Conservation (phyloP, 2,329 filamentous ascomycete genomes). For the Talaromyces sp. region DNA sequence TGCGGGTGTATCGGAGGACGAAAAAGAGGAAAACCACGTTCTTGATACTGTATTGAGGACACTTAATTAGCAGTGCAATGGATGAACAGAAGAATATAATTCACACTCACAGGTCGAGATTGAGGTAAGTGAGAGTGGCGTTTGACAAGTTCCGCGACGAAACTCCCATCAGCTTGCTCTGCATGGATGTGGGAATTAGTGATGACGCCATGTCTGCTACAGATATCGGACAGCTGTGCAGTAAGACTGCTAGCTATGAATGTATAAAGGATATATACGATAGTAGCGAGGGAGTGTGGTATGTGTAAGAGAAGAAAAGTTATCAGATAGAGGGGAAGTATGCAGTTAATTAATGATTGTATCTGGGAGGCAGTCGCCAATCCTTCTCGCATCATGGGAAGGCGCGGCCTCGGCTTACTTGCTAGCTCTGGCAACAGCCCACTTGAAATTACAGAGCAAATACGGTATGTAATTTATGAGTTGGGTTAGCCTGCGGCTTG, state of each 20-base stretch:
- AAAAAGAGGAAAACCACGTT: slow-evolving; percentile 90
- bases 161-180: slow-evolving; percentile 42
- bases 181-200: slow-evolving; percentile 41
- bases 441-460: background rate
- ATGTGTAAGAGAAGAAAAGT: background rate
- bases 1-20: slow-evolving; percentile 76
- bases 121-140: slow-evolving; percentile 35
- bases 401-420: background rate
- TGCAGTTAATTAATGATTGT: background rate
- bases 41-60: slow-evolving; percentile 57
- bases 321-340: background rate
- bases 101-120: slow-evolving; percentile 43
- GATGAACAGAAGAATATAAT: background rate
- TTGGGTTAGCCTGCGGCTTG: background rate
- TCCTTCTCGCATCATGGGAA: background rate
- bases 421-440: background rate
- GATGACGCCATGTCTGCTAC: slow-evolving; percentile 38
- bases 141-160: slow-evolving; percentile 32
- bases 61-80: slow-evolving; percentile 6
- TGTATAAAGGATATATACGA: slow-evolving; percentile 15
- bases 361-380: background rate
- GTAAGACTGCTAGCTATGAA: slow-evolving; percentile 4
- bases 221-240: slow-evolving; percentile 6
- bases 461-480: background rate
- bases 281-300: slow-evolving; percentile 10